A percentile compares a stretch with the other conserved stretches of the same genome.
These are phyloP conservation scores for Somion occarium DNA, from an alignment of 1,284 basidiomycete species.

Conservation along the genomic window DNA sequence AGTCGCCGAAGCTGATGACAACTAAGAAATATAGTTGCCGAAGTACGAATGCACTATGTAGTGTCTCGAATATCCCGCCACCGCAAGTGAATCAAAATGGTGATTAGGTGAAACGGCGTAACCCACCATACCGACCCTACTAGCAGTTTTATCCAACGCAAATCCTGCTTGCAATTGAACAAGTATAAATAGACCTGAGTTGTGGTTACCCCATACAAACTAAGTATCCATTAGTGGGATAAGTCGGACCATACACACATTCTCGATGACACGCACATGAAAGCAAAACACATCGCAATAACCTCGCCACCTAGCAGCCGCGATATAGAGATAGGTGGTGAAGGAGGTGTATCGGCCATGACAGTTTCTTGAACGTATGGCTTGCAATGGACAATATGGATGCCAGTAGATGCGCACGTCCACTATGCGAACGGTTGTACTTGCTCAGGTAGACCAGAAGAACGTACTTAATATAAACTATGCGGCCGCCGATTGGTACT, in stretches of 20 bases:
- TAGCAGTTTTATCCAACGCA: not conserved
- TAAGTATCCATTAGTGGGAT: not conserved
- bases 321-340: not conserved
- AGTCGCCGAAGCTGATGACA: not conserved
- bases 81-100: no score
- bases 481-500: no score
- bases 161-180: not conserved
- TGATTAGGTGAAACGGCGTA: not conserved
- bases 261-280: not conserved
- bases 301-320: not conserved
- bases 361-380: no score
- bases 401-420: no score
- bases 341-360: no score
- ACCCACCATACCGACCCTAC: not conserved
- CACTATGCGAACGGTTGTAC: no score
- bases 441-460: no score
- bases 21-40: not conserved
- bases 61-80: conserved; percentile 2
- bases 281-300: not conserved
- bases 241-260: not conserved
- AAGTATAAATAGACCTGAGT: conserved; percentile 4
- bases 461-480: no score
- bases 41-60: conserved; percentile 1
- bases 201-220: conserved; percentile 3
- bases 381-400: no score